A percentile compares a stretch with the other conserved stretches of the same genome.
Evolutionary conservation across 2,329 filamentous ascomycete genomes (phyloP).

Genomic region (Nothophaeocryptopus gaeumannii): DNA sequence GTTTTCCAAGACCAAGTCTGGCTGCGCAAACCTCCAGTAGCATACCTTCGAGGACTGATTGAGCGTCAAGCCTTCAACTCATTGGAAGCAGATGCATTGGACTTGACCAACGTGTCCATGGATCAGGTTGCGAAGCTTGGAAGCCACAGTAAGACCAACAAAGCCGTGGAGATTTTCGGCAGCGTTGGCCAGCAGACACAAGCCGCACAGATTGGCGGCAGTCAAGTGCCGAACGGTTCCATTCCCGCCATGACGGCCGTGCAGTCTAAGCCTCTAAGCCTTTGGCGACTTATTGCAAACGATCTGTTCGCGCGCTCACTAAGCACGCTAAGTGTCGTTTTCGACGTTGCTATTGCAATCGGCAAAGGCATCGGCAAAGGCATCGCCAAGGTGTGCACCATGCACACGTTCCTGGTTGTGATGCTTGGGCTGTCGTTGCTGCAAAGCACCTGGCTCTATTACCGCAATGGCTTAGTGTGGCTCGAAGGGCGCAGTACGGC

Average conservation of each 20-base stretch:
- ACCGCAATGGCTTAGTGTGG: constrained; percentile 72
- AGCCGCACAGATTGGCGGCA: constrained; percentile 46
- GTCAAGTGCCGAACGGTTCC: constrained; percentile 17
- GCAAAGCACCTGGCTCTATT: constrained; percentile 72
- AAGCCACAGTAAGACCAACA: constrained; percentile 69
- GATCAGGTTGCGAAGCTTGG: constrained; percentile 76
- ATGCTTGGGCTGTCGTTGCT: constrained; percentile 67
- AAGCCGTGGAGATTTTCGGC: constrained; percentile 76
- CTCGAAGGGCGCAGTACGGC: constrained; percentile 79
- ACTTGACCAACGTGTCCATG: constrained; percentile 71
- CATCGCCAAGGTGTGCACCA: constrained; percentile 38
- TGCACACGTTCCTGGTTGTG: constrained; percentile 70
- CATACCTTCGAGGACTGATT: constrained; percentile 52
- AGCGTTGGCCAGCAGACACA: constrained; percentile 64
- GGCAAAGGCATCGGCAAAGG: constrained; percentile 32
- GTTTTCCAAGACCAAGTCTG: constrained; percentile 87
- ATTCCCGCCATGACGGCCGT: constrained; percentile 11
- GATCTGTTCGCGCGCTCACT: constrained; percentile 30
- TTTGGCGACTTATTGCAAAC: constrained; percentile 30
- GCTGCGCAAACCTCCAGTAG: constrained; percentile 52
- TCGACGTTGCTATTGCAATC: constrained; percentile 46
- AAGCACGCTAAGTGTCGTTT: constrained; percentile 25
- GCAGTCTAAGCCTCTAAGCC: constrained; percentile 19
- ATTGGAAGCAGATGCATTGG: constrained; percentile 67
- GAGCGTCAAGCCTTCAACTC: constrained; percentile 71